phyloP scores from a whole-genome alignment of 352 stramenopile species.

The Pythium periplocum region DNA sequence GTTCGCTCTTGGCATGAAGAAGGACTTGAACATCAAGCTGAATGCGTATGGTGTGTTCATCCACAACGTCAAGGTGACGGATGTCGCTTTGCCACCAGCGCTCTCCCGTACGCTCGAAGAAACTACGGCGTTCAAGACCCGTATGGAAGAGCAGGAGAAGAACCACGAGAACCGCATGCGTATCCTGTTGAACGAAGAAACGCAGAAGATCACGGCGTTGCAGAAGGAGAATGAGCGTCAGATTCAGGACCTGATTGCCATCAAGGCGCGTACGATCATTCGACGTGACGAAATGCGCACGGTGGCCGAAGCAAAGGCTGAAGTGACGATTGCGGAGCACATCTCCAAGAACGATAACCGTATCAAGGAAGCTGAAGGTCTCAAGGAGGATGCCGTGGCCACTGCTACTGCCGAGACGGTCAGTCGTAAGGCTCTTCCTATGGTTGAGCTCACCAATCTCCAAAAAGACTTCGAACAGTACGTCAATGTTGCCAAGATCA shows the following conservation, averaged over 20 bases:
- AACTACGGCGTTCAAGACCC: slow-evolving; percentile 84
- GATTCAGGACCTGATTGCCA: slow-evolving; percentile 66
- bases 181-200: slow-evolving; percentile 83
- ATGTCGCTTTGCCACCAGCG: slow-evolving; percentile 59
- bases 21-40: slow-evolving; percentile 74
- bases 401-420: slow-evolving; percentile 47
- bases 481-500: slow-evolving; percentile 54
- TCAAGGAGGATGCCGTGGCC: slow-evolving; percentile 62
- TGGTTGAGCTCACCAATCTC: slow-evolving; percentile 51
- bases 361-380: slow-evolving; percentile 58
- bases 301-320: slow-evolving; percentile 62
- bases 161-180: slow-evolving; percentile 85
- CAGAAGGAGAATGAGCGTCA: slow-evolving; percentile 76
- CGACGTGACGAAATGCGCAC: slow-evolving; percentile 75
- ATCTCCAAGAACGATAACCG: slow-evolving; percentile 52
- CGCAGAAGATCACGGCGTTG: slow-evolving; percentile 72
- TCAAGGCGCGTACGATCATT: slow-evolving; percentile 65
- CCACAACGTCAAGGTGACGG: slow-evolving; percentile 86
- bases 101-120: slow-evolving; percentile 75
- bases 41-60: slow-evolving; percentile 72
- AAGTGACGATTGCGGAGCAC: slow-evolving; percentile 68
- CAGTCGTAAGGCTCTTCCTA: slow-evolving; percentile 51
- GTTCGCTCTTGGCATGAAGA: slow-evolving; percentile 82
- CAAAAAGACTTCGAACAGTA: slow-evolving; percentile 66
- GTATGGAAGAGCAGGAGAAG: slow-evolving; percentile 87